phyloP scores from a whole-genome alignment of 345 rosid genomes.

The Barbarea vulgaris region DNA sequence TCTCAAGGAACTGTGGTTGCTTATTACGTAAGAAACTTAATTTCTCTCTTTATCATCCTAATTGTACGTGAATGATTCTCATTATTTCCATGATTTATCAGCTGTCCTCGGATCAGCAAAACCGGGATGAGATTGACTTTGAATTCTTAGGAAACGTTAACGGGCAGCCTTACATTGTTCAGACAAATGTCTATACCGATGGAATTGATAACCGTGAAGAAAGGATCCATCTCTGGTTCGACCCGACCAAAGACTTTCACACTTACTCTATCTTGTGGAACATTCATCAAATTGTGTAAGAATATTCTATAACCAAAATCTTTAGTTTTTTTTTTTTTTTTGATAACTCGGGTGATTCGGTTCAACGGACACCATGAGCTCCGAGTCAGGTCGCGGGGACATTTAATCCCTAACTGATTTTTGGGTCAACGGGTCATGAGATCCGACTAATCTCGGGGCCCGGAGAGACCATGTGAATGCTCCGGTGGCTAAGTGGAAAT shows the following conservation, averaged over 20 bases:
- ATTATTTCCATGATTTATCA: slow-evolving; percentile 23
- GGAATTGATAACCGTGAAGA: slow-evolving; percentile 77
- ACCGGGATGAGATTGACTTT: slow-evolving; percentile 79
- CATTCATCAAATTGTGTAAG: slow-evolving; percentile 85
- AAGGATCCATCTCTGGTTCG: slow-evolving; percentile 89
- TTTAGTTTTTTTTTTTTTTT: too few species aligned
- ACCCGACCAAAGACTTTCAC: slow-evolving; percentile 76
- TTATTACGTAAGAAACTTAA: slow-evolving; percentile 58
- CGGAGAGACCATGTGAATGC: too few species aligned
- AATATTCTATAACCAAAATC: not conserved
- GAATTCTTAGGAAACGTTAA: slow-evolving; percentile 75
- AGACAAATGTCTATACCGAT: slow-evolving; percentile 72
- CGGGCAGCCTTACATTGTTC: slow-evolving; percentile 78
- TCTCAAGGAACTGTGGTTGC: slow-evolving; percentile 89
- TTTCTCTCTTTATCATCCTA: not conserved
- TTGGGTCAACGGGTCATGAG: too few species aligned
- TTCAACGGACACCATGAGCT: too few species aligned
- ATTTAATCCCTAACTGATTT: too few species aligned
- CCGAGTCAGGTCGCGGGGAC: too few species aligned
- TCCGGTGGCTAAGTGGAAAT: too few species aligned
- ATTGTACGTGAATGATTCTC: not conserved
- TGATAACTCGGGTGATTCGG: too few species aligned
- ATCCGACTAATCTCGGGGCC: too few species aligned
- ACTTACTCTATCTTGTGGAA: slow-evolving; percentile 84
- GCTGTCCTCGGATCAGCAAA: slow-evolving; percentile 75